Base-by-base conservation (phyloP, 1,284 basidiomycete genomes). In the Malassezia pachydermatis region DNA sequence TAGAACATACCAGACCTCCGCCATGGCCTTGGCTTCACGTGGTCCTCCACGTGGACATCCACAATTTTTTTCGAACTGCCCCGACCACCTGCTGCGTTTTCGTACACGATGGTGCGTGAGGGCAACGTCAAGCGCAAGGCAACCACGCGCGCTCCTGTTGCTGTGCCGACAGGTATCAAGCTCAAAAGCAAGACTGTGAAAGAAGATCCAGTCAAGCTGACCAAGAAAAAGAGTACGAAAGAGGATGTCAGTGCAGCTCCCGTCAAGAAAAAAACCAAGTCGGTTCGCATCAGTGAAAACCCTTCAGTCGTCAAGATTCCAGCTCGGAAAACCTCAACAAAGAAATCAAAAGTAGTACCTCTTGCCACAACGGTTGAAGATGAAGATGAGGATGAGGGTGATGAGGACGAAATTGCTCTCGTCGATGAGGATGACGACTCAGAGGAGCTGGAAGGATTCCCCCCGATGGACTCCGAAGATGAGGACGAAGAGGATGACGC, bases 401-500 rank as follows among this genome's bases (percentile, higher is more conserved):
- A 40, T 33, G 20, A 9, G 9, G 30, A 44, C 9, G 17, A 23
- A 11, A 14, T 39, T 2, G 38, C n/a, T 42, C 25, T 7, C 33
- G 46, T 41, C 11, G 32, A 48, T n/a, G 39, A 48, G 23, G 38
- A 39, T 0, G 34, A 34, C 7, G 30, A 34, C 13, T 13, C 7
- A n/a, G 41, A 34, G 23, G 14, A 9, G 9, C 32, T 30, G 5
- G 45, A 48, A 45, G 43, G 48, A 30, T n/a, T n/a, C n/a, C 9
- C 39, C 8, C n/a, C 44, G 10, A 28, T 20, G 4, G 40, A 30
- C 10, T 34, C 23, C 11, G 29, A 33, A 20, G 29, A 30, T 4
- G 44, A 66, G 34, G 61, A 63, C 17, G 65, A 63, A 35, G 62
- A 65, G 16, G 63, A 64, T 22, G 58, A 66, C 42, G 52, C 46